Evolutionary conservation across 305 asterid species (phyloP), one percentile per base, ranked within the genome.

Genomic region (Plantago coronopus): DNA sequence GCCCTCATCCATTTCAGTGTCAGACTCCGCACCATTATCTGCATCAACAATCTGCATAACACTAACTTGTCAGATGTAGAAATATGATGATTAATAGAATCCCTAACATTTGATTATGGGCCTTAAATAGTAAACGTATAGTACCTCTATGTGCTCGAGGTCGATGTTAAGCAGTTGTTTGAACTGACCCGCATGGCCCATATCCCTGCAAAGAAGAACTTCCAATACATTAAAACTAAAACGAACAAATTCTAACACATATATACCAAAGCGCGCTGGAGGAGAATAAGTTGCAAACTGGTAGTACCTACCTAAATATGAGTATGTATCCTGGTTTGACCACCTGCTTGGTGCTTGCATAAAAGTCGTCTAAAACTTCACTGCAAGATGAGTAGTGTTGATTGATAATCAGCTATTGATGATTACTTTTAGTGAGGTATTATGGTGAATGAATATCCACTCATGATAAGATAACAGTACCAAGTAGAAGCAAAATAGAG

Each of bases 181-280:
- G 83, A 87, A 87, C 61, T 87, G 96, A 12, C 91, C 79, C 70
- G 84, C 94, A 22, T 89, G 76, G 27, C 84, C 95, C 7, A 94
- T 91, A 50, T 84, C 95, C 76, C 95, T 87, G 64, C 17, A 57
- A 54, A 68, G 34, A 42, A 18, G 37, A 50, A 40, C 10, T 13
- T 50, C 12, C n/a, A 27, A 54, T 22, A 19, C 19, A 22, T 56
- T 44, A 10, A 44, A 37, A 3, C 46, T 44, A 10, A 44, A 37
- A 3, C 46, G 9, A 27, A 47, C 13, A 14, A 62, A 17, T 5
- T 17, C 22, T n/a, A n/a, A 47, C 31, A 29, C 2, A 7, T n/a
- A 17, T 18, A 48, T 19, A 27, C 27, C 16, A n/a, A n/a, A n/a
- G n/a, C n/a, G n/a, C n/a, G n/a, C 23, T 40, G 50, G 16, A 48